A percentile compares a stretch with the other conserved stretches of the same genome.
phyloP scores from a whole-genome alignment of 2,329 filamentous ascomycete genomes.

The Fusarium floridanum region DNA sequence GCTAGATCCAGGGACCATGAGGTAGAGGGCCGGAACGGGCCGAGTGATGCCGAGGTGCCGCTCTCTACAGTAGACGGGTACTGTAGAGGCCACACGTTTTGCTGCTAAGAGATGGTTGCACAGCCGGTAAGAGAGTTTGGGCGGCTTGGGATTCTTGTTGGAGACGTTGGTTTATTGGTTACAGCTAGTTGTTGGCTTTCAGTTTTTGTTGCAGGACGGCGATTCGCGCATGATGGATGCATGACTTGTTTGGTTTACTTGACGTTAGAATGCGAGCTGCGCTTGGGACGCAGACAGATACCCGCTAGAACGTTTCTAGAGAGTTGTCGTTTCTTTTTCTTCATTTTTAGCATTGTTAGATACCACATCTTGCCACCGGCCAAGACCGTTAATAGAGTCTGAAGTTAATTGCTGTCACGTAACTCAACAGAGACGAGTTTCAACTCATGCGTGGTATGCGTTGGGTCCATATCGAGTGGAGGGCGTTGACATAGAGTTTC shows the following conservation, averaged over 20 bases:
- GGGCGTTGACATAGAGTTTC: slow-evolving; percentile 2
- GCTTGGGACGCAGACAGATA: slow-evolving; percentile 35
- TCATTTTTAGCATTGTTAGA: slow-evolving; percentile 24
- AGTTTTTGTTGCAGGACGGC: slow-evolving; percentile 18
- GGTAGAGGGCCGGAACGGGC: slow-evolving; percentile 42
- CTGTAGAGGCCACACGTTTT: slow-evolving; percentile 1
- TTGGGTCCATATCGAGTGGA: neutral
- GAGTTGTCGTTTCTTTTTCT: slow-evolving; percentile 31
- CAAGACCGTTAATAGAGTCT: slow-evolving; percentile 9
- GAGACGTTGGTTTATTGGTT: neutral
- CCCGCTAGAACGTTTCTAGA: slow-evolving; percentile 41
- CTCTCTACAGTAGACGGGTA: slow-evolving; percentile 13
- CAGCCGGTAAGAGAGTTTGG: slow-evolving; percentile 11
- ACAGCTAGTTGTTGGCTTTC: neutral
- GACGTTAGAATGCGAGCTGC: slow-evolving; percentile 19
- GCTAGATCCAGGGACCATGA: slow-evolving; percentile 8
- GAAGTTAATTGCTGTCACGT: neutral
- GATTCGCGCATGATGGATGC: slow-evolving; percentile 29
- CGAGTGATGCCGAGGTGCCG: slow-evolving; percentile 31
- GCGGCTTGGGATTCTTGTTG: slow-evolving; percentile 15
- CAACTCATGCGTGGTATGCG: neutral
- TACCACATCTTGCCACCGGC: slow-evolving; percentile 25
- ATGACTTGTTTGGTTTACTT: slow-evolving; percentile 31
- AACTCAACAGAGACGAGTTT: neutral
- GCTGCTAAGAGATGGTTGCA: slow-evolving; percentile 5